Percentiles rank a stretch among this genome's conserved stretches.
Evolutionary conservation across 2,329 filamentous ascomycete genomes (phyloP).

Genomic region (Pestalotiopsis sp.): DNA sequence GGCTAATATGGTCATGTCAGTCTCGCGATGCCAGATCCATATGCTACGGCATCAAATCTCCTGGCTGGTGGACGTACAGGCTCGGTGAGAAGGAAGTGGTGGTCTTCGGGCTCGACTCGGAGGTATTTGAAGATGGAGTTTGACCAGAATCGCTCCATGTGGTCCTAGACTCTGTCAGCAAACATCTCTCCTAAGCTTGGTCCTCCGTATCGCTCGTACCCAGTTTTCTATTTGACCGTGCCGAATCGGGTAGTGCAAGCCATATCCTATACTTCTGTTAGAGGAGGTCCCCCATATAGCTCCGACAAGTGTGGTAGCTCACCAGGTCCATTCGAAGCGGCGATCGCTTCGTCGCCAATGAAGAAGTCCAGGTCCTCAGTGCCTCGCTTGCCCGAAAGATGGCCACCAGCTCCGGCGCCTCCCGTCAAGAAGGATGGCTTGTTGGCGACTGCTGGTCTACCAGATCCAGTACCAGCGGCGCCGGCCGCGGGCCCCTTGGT

Average conservation of each 20-base stretch:
- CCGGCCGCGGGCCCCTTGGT: conserved; percentile 80
- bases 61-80: conserved; percentile 63
- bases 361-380: conserved; percentile 99
- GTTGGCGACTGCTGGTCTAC: conserved; percentile 86
- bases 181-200: conserved; percentile 20
- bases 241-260: conserved; percentile 94
- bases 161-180: conserved; percentile 63
- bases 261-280: conserved; percentile 64
- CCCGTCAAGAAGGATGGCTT: conserved; percentile 96
- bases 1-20: conserved; percentile 57
- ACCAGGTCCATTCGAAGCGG: conserved; percentile 83
- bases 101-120: conserved; percentile 95
- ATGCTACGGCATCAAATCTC: not conserved
- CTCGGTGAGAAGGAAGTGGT: conserved; percentile 97
- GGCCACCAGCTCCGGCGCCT: conserved; percentile 79
- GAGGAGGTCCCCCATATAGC: not conserved
- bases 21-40: not conserved
- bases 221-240: conserved; percentile 99
- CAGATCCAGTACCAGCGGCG: conserved; percentile 77
- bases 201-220: conserved; percentile 56
- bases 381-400: conserved; percentile 88
- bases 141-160: conserved; percentile 99
- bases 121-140: conserved; percentile 99
- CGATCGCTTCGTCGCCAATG: conserved; percentile 94
- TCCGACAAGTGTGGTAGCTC: conserved; percentile 27